Base-by-base conservation (phyloP, 2,329 filamentous ascomycete genomes). In the Aspergillus eucalypticola region DNA sequence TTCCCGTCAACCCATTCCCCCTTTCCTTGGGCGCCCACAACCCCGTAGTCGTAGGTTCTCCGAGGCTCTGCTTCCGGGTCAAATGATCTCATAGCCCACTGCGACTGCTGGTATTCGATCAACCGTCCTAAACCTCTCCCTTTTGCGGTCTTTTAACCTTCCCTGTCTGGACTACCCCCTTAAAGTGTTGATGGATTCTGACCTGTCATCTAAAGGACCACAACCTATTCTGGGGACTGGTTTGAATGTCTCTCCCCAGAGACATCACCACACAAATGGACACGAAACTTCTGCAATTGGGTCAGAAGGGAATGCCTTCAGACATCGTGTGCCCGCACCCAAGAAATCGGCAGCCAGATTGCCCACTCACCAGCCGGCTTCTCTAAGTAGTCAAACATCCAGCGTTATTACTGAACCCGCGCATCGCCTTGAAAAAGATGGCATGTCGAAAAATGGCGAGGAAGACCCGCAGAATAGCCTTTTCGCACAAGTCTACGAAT, bases 401-500 rank as follows among this genome's bases (percentile, higher is more conserved):
- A 69, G 66, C 59, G 57, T 60, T 42, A 68, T 64, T 44, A 62
- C 62, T 23, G 72, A 74, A 51, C 53, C 64, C 10, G 59, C 61
- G n/a, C 56, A 61, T 10, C 60, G 63, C 3, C 67, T 71, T n/a
- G 72, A 71, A 6, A 67, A 67, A 21, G 72, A 72, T 10, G 63
- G 67, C 23, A 58, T 51, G n/a, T 46, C 64, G 46, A 72, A 66
- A 46, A 55, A 64, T 17, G 64, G 63, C 54, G 62, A 75, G 4
- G 72, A 74, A n/a, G 73, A 75, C 53, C 52, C 67, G 21, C 75
- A 76, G 41, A 64, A 71, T 51, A 67, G 64, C 48, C 71, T 96
- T 7, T 77, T 95, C 27, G 83, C 87, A 19, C 91, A 96, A 71
- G 87, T 97, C 13, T 83, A 86, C 25, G 87, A 91, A 65, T 98